phyloP scores from a whole-genome alignment of 2,329 filamentous ascomycete species.

The Ophiostoma fasciatum region DNA sequence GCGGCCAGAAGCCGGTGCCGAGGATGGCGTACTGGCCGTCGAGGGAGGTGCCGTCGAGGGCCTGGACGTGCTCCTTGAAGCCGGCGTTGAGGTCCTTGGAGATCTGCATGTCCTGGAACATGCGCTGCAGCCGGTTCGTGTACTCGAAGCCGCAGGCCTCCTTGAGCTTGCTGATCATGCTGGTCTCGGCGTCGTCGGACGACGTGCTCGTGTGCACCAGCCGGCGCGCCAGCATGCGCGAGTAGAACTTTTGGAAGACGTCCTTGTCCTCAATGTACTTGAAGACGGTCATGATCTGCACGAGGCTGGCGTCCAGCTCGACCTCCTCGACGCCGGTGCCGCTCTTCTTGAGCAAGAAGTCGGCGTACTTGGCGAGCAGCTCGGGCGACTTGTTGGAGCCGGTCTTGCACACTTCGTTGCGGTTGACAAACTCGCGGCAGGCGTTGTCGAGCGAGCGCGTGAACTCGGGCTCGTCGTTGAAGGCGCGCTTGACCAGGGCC shows the following conservation, averaged over 20 bases:
- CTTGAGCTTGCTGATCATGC: conserved; percentile 99
- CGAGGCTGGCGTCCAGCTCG: conserved; percentile 76
- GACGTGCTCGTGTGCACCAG: conserved; percentile 91
- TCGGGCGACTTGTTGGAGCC: conserved; percentile 91
- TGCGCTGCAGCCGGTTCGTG: conserved; percentile 97
- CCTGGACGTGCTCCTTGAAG: conserved; percentile 63
- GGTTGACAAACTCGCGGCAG: conserved; percentile 94
- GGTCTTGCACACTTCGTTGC: conserved; percentile 89
- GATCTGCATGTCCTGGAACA: conserved; percentile 99
- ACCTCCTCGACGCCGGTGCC: conserved; percentile 86
- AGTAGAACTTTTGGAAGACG: conserved; percentile 99
- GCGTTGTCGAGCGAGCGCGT: conserved; percentile 93
- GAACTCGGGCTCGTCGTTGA: conserved; percentile 92
- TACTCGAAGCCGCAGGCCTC: conserved; percentile 98
- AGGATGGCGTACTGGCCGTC: conserved; percentile 88
- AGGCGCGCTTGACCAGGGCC: conserved; percentile 78
- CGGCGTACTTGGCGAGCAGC: conserved; percentile 86
- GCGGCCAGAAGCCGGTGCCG: conserved; percentile 93
- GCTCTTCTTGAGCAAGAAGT: conserved; percentile 83
- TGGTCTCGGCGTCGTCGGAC: conserved; percentile 93
- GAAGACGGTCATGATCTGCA: conserved; percentile 97
- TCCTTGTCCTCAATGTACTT: conserved; percentile 99
- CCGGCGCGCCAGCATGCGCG: conserved; percentile 86
- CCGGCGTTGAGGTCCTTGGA: conserved; percentile 90
- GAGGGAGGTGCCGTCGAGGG: conserved; percentile 53